Evolutionary conservation across 2,329 filamentous ascomycete species (phyloP).

Genomic region (Venturia asperata): DNA sequence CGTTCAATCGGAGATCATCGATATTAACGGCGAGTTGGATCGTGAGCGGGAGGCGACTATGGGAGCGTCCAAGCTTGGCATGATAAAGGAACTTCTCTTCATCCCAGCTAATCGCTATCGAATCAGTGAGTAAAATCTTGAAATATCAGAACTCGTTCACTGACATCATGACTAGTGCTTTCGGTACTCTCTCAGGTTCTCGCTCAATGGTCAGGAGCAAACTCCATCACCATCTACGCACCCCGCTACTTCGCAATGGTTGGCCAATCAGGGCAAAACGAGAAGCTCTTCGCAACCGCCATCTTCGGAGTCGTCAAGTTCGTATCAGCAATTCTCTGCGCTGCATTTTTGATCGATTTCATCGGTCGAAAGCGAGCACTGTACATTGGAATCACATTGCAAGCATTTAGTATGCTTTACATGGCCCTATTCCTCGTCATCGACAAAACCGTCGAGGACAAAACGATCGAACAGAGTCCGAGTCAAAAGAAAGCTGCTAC

Average conservation of each 20-base stretch:
- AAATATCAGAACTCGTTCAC: background rate
- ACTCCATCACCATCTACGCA: conserved; percentile 69
- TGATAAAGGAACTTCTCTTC: conserved; percentile 61
- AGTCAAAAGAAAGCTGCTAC: conserved; percentile 51
- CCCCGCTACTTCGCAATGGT: conserved; percentile 66
- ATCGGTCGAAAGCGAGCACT: conserved; percentile 62
- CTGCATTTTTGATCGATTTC: conserved; percentile 71
- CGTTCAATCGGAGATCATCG: conserved; percentile 53
- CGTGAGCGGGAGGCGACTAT: conserved; percentile 65
- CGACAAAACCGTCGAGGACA: conserved; percentile 48
- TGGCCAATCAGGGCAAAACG: conserved; percentile 59
- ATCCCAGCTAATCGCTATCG: conserved; percentile 65
- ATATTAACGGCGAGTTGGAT: conserved; percentile 59
- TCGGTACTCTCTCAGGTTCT: conserved; percentile 62
- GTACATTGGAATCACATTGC: conserved; percentile 41
- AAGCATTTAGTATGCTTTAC: conserved; percentile 48
- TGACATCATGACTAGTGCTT: conserved; percentile 38
- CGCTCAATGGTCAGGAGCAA: conserved; percentile 66
- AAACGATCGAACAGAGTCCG: conserved; percentile 42
- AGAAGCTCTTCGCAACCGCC: conserved; percentile 65
- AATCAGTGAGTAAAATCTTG: conserved; percentile 37
- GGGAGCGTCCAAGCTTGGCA: conserved; percentile 57
- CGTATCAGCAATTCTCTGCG: conserved; percentile 57
- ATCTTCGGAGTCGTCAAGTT: conserved; percentile 74
- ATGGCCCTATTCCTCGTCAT: conserved; percentile 51